A percentile compares a stretch with the other conserved stretches of the same genome.
These are phyloP conservation scores for Alternaria sp. DNA, from an alignment of 2,329 filamentous ascomycete genomes.

Conservation along the genomic window DNA sequence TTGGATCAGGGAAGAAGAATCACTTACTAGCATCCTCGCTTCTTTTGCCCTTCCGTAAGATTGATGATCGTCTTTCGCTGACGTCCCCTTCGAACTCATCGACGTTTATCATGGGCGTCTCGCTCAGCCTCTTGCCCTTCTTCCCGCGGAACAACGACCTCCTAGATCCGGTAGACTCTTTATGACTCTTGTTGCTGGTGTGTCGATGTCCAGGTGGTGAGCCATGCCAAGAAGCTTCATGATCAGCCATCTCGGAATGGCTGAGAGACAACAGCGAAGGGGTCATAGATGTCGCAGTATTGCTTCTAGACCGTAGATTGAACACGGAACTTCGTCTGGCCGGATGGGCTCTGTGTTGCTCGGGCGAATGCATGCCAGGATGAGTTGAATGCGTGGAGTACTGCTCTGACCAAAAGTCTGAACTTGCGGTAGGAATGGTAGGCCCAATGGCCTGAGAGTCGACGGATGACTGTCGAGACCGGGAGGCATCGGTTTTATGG, in stretches of 20 bases:
- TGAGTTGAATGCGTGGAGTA: conserved; percentile 31
- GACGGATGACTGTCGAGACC: conserved; percentile 43
- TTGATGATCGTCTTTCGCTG: conserved; percentile 37
- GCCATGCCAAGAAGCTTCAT: conserved; percentile 29
- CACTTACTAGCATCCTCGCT: conserved; percentile 36
- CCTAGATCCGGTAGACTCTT: conserved; percentile 32
- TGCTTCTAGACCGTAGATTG: conserved; percentile 46
- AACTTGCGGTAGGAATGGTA: conserved; percentile 26
- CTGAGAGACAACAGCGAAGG: conserved; percentile 36
- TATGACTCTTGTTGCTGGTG: conserved; percentile 25
- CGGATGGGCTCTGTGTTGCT: conserved; percentile 30
- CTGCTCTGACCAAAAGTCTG: conserved; percentile 37
- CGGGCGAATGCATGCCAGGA: conserved; percentile 40
- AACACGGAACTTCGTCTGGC: conserved; percentile 46
- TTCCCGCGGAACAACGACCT: conserved; percentile 45
- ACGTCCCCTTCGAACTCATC: conserved; percentile 35
- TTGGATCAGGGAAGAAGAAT: neutral
- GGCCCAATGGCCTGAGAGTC: conserved; percentile 36
- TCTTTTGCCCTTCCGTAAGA: conserved; percentile 43
- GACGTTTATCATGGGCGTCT: conserved; percentile 26
- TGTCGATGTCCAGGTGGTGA: conserved; percentile 36
- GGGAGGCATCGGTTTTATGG: conserved; percentile 42
- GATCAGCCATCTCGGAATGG: conserved; percentile 30
- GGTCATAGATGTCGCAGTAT: conserved; percentile 44
- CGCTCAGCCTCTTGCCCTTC: conserved; percentile 45